Evolutionary conservation across 1,139 yeast species (phyloP).

Genomic region (Suhomyces yuchorum): DNA sequence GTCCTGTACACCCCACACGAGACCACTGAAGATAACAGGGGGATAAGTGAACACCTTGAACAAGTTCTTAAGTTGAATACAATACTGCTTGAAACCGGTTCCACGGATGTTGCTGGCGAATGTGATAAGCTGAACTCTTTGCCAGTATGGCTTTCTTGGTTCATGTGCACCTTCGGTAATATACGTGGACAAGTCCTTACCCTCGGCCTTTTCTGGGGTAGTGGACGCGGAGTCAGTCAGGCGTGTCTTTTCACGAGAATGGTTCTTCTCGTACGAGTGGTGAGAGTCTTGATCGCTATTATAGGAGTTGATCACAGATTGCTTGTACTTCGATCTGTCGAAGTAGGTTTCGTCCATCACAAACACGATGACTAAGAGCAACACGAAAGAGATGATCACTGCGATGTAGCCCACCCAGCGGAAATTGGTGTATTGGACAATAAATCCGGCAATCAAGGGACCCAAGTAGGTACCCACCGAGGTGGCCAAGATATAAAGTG

Average conservation of each 20-base stretch:
- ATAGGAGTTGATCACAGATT: conserved; percentile 4
- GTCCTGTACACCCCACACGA: conserved; percentile 43
- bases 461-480: conserved; percentile 43
- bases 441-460: conserved; percentile 37
- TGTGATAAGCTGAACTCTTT: conserved; percentile 28
- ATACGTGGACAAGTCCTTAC: conserved; percentile 3
- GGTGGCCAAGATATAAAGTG: conserved; percentile 40
- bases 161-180: conserved; percentile 26
- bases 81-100: conserved; percentile 31
- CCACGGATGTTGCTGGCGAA: conserved; percentile 25
- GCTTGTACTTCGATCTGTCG: conserved; percentile 21
- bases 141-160: conserved; percentile 24
- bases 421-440: conserved; percentile 26
- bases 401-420: conserved; percentile 44
- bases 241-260: not conserved
- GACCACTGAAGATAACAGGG: conserved; percentile 37
- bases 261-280: conserved; percentile 2
- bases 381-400: conserved; percentile 24
- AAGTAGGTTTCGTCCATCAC: conserved; percentile 30
- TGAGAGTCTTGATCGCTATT: conserved; percentile 5
- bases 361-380: conserved; percentile 24
- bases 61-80: conserved; percentile 27
- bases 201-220: not conserved
- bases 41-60: conserved; percentile 37
- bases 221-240: not conserved